Base-by-base conservation (phyloP, 1,284 basidiomycete genomes). In the Grifola frondosa region DNA sequence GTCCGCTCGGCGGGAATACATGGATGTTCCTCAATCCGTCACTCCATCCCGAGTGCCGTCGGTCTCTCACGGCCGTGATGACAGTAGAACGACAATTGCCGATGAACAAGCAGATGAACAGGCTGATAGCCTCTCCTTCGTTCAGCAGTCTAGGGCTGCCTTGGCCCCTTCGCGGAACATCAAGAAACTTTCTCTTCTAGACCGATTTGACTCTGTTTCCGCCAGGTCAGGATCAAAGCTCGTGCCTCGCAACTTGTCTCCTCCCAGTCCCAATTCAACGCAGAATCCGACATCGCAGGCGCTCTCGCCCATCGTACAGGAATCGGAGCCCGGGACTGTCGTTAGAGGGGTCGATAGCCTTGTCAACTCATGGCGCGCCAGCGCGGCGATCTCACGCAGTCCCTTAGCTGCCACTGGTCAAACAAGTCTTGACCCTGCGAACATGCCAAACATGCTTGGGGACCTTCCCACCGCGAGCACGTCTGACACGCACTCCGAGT, bases 311-410 rank as follows among this genome's bases (percentile, higher is more conserved):
- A 78, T 84, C 30, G 71, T 69, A 7, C 83, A 85, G 60, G 76
- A 77, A 47, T 77, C 80, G 6, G 75, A 78, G 49, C 77, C 80
- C 2, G 66, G 69, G 49, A 71, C 71, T 5, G 61, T 57, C 4
- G 69, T 71, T 22, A 75, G 72, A 48, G 62, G 68, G 23, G 61
- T 87, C 12, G 74, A 81, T 47, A 68, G 47, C 38, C 71, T 77
- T 33, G 81, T 88, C 24, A 75, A 76, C 40, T 75, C 74, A 11
- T 89, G 85, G 85, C 72, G 81, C 43, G 76, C 71, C 6, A 75
- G 70, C 43, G 77, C 84, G 4, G 68, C 73, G 5, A 38, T 53
- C 28, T 67, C 69, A 17, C 69, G 77, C 3, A 73, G 68, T 13
- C 74, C 78, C 2, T 61, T 82, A 40, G 69, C 69, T 15, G 67